phyloP scores from a whole-genome alignment of 192 early-diverging fungal genomes.

The Gigaspora rosea region DNA sequence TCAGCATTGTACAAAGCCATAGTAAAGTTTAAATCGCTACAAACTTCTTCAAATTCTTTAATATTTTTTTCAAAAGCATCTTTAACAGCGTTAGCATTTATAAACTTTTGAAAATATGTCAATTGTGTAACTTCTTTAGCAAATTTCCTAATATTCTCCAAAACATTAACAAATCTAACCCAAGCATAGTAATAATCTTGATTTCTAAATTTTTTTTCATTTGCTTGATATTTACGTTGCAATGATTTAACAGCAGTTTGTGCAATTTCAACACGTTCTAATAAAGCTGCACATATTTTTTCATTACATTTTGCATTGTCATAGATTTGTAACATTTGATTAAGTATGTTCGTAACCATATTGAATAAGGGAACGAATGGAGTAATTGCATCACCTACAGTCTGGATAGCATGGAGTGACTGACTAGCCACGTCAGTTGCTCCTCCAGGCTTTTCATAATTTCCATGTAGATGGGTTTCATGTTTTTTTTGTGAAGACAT shows the following conservation, averaged over 20 bases:
- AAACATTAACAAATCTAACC: background rate
- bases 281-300: constrained; percentile 17
- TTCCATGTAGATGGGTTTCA: no score
- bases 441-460: no score
- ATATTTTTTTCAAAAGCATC: background rate
- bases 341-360: background rate
- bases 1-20: constrained; percentile 2
- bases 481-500: no score
- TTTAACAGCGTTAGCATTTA: constrained; percentile 5
- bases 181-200: constrained; percentile 15
- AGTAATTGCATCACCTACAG: background rate
- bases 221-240: background rate
- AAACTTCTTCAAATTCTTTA: background rate
- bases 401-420: no score
- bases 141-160: constrained; percentile 15
- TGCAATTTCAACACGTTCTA: background rate
- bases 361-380: background rate
- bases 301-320: constrained; percentile 5
- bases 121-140: constrained; percentile 1
- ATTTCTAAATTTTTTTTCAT: constrained; percentile 7
- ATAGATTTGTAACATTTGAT: background rate
- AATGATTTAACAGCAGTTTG: background rate
- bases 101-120: constrained; percentile 6
- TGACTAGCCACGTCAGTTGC: no score
- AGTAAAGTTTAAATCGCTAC: constrained; percentile 9